Conservation (phyloP, 2,329 filamentous ascomycete genomes). For the Metarhizium rileyi region DNA sequence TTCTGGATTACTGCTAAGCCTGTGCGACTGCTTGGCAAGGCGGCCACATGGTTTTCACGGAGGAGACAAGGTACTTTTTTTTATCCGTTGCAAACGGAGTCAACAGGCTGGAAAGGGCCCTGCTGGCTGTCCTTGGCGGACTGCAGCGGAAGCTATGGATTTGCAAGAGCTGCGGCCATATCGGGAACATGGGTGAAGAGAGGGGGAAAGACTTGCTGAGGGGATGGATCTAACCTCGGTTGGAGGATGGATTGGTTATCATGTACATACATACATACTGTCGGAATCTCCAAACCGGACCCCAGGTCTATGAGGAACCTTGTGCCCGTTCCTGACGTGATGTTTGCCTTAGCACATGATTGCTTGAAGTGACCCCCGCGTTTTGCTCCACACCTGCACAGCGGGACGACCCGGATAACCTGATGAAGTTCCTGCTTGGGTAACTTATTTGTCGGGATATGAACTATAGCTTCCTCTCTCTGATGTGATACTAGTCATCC, state of each 20-base stretch:
- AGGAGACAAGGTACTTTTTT: too few relatives aligned
- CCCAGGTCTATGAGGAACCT: not conserved
- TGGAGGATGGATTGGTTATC: not conserved
- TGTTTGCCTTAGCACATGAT: not conserved
- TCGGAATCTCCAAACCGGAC: not conserved
- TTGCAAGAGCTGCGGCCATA: slow-evolving; percentile 7
- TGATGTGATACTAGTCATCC: too few relatives aligned
- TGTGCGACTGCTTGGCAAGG: too few relatives aligned
- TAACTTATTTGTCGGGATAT: too few relatives aligned
- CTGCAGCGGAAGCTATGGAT: not conserved
- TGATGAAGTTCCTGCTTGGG: not conserved
- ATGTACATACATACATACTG: not conserved
- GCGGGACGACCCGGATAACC: not conserved
- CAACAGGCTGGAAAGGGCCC: not conserved
- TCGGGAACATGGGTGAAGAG: not conserved
- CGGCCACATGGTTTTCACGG: too few relatives aligned
- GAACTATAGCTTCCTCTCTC: too few relatives aligned
- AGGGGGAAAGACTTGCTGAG: not conserved
- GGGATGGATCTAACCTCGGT: not conserved
- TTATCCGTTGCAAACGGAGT: not conserved
- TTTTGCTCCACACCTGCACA: not conserved
- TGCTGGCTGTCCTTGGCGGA: not conserved
- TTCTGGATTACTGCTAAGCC: slow-evolving; percentile 4
- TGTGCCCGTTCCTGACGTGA: not conserved
- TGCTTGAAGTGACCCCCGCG: not conserved